A percentile compares a stretch with the other conserved stretches of the same genome.
Conservation (phyloP, 2,329 filamentous ascomycete species). For the Ambrosiella cleistominuta region DNA sequence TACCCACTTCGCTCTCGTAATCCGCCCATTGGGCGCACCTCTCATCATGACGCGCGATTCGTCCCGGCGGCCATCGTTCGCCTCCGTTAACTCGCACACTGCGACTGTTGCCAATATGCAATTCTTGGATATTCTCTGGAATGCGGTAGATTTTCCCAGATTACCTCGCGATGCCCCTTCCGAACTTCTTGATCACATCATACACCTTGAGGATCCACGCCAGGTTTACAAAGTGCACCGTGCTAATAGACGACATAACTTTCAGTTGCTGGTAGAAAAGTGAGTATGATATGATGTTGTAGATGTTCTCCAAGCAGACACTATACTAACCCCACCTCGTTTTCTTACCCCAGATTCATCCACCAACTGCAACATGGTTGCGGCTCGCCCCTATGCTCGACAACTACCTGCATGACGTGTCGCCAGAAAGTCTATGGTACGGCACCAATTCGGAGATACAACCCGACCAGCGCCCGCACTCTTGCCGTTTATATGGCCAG, state of each 20-base stretch:
- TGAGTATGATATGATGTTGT: slow-evolving; percentile 20
- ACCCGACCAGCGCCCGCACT: slow-evolving; percentile 62
- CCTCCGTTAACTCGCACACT: background rate
- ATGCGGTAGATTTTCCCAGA: slow-evolving; percentile 39
- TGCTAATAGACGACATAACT: slow-evolving; percentile 42
- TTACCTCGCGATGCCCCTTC: slow-evolving; percentile 42
- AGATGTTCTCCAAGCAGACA: background rate
- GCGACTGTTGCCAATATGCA: slow-evolving; percentile 24
- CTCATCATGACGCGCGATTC: slow-evolving; percentile 11
- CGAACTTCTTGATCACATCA: slow-evolving; percentile 36
- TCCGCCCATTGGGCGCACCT: background rate
- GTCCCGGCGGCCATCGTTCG: slow-evolving; percentile 6
- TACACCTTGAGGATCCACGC: slow-evolving; percentile 43
- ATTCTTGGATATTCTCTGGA: slow-evolving; percentile 41
- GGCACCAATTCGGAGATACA: slow-evolving; percentile 60
- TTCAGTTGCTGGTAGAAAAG: slow-evolving; percentile 52
- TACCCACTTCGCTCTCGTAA: background rate
- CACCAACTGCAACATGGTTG: slow-evolving; percentile 72
- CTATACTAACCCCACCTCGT: slow-evolving; percentile 13
- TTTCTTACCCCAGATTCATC: slow-evolving; percentile 41
- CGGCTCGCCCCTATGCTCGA: slow-evolving; percentile 48
- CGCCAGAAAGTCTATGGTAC: slow-evolving; percentile 49
- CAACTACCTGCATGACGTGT: slow-evolving; percentile 64
- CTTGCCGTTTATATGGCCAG: slow-evolving; percentile 66
- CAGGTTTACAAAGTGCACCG: slow-evolving; percentile 43